A percentile compares a stretch with the other conserved stretches of the same genome.
Conservation (phyloP, 805 yeast species). For the Torulaspora microellipsoides region DNA sequence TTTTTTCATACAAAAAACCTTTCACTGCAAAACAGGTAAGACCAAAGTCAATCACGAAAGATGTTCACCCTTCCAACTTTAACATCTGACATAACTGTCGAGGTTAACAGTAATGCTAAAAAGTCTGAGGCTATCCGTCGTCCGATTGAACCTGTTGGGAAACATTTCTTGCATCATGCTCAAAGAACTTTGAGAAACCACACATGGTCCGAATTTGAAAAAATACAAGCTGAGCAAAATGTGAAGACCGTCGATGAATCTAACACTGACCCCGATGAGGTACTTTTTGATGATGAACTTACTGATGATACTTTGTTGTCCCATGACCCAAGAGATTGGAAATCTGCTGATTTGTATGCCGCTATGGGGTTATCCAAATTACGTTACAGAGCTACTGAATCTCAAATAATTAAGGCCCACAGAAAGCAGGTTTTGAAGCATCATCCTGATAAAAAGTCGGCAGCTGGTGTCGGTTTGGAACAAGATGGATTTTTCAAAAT, state of each 20-base stretch:
- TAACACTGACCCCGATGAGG: slow-evolving; percentile 52
- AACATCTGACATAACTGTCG: slow-evolving; percentile 51
- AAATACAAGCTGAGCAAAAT: slow-evolving; percentile 85
- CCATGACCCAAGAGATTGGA: slow-evolving; percentile 98
- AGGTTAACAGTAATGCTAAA: slow-evolving; percentile 47
- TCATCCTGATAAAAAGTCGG: slow-evolving; percentile 98
- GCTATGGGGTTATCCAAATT: slow-evolving; percentile 90
- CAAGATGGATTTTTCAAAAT: slow-evolving; percentile 97
- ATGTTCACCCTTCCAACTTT: slow-evolving; percentile 42
- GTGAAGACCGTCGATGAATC: slow-evolving; percentile 65
- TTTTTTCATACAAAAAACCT: too few relatives aligned
- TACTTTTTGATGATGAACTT: slow-evolving; percentile 46
- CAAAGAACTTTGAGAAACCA: slow-evolving; percentile 93
- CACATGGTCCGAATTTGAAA: slow-evolving; percentile 97
- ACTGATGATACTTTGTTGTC: slow-evolving; percentile 75
- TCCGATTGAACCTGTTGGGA: slow-evolving; percentile 95
- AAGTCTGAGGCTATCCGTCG: slow-evolving; percentile 64
- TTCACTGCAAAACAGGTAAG: background rate
- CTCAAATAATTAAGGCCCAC: slow-evolving; percentile 93
- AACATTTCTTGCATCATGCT: slow-evolving; percentile 92
- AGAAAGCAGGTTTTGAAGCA: slow-evolving; percentile 94
- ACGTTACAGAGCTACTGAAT: slow-evolving; percentile 87
- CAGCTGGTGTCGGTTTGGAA: slow-evolving; percentile 72
- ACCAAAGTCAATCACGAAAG: background rate
- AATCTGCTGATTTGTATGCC: slow-evolving; percentile 90